phyloP scores from a whole-genome alignment of 768 basidiomycete species.

The Hysterangium stoloniferum region DNA sequence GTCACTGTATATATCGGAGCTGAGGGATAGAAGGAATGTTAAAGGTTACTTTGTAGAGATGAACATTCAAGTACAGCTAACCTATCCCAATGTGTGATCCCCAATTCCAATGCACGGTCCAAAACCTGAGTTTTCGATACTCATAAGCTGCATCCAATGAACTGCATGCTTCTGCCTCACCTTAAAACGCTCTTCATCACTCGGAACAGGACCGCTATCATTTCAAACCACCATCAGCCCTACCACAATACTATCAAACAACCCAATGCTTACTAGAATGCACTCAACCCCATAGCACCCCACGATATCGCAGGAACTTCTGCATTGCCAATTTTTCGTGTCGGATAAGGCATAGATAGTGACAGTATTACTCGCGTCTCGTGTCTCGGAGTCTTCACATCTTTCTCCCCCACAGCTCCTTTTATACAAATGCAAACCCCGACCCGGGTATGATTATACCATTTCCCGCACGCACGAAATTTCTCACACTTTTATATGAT shows the following conservation, averaged over 20 bases:
- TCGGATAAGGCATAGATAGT: conserved; percentile 23
- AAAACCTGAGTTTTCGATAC: too few relatives aligned
- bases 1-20: conserved; percentile 39
- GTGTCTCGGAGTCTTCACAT: too few relatives aligned
- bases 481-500: too few relatives aligned
- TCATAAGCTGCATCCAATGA: not conserved
- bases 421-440: too few relatives aligned
- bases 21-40: conserved; percentile 5
- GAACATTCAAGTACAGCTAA: not conserved
- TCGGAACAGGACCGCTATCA: conserved; percentile 27
- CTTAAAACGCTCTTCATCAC: conserved; percentile 56
- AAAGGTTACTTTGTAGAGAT: not conserved
- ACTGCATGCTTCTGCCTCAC: conserved; percentile 22
- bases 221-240: not conserved
- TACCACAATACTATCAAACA: not conserved
- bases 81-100: conserved; percentile 42
- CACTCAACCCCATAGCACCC: conserved; percentile 46
- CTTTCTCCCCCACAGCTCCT: too few relatives aligned
- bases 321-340: conserved; percentile 38
- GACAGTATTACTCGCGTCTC: too few relatives aligned
- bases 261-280: conserved; percentile 12
- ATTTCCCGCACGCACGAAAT: too few relatives aligned
- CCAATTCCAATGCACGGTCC: conserved; percentile 33
- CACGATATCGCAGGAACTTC: conserved; percentile 49
- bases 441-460: too few relatives aligned